Percentiles rank a stretch among this genome's conserved stretches.
These are phyloP conservation scores for Sporobolomyces phaffii DNA, from an alignment of 768 basidiomycete genomes.

Conservation along the genomic window DNA sequence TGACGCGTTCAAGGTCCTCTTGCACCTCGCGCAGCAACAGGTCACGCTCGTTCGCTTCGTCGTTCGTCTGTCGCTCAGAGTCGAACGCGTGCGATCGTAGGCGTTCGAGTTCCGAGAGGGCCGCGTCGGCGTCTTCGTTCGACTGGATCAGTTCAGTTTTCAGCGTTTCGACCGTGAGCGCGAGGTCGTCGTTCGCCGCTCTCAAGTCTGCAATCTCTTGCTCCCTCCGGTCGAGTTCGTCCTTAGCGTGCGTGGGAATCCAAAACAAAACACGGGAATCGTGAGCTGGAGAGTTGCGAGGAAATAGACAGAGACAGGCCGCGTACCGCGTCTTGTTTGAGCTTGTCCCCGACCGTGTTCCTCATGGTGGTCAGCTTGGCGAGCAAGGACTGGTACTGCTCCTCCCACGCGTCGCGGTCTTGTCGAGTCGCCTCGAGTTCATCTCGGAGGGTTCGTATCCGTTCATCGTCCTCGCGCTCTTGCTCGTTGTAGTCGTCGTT, in stretches of 20 bases:
- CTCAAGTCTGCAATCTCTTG: slow-evolving; percentile 72
- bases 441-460: slow-evolving; percentile 27
- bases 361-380: slow-evolving; percentile 89
- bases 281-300: too few relatives aligned
- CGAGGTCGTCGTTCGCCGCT: slow-evolving; percentile 68
- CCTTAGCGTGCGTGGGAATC: too few relatives aligned
- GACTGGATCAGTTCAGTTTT: slow-evolving; percentile 71
- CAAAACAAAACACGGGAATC: slow-evolving; percentile 29
- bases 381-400: slow-evolving; percentile 78
- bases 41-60: slow-evolving; percentile 66
- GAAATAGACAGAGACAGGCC: too few relatives aligned
- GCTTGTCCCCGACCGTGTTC: slow-evolving; percentile 82
- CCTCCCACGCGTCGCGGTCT: slow-evolving; percentile 80
- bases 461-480: slow-evolving; percentile 9
- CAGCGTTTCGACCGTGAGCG: slow-evolving; percentile 66
- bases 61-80: slow-evolving; percentile 50
- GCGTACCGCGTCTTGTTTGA: slow-evolving; percentile 85
- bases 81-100: slow-evolving; percentile 46
- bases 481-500: not conserved
- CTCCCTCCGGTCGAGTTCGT: slow-evolving; percentile 93
- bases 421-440: slow-evolving; percentile 69
- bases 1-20: slow-evolving; percentile 77
- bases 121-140: slow-evolving; percentile 66
- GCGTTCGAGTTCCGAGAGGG: slow-evolving; percentile 58
- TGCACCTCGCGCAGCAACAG: slow-evolving; percentile 73